Conservation (phyloP, 1,284 basidiomycete genomes). For the Ceratobasidium sp. region DNA sequence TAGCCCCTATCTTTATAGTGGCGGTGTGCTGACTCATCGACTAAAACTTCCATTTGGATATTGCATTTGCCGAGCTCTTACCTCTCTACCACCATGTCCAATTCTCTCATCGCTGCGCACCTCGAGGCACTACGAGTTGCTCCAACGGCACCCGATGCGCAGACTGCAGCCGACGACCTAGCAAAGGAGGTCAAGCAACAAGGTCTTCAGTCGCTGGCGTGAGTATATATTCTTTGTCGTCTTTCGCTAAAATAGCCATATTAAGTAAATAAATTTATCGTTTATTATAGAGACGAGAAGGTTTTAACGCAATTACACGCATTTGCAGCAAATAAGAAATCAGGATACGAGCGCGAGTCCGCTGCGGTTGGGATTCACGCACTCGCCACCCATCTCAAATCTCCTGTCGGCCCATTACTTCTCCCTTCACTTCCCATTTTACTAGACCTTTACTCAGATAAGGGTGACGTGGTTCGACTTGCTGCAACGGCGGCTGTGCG, state of each 20-base stretch:
- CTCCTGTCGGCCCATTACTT: constrained; percentile 85
- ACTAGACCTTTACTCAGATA: constrained; percentile 93
- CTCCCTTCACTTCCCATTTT: constrained; percentile 83
- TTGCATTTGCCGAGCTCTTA: not conserved
- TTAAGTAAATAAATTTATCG: constrained; percentile 15
- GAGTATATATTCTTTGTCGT: constrained; percentile 55
- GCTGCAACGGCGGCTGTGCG: constrained; percentile 90
- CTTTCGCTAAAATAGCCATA: constrained; percentile 30
- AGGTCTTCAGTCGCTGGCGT: constrained; percentile 76
- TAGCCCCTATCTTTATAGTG: constrained; percentile 29
- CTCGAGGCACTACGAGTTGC: constrained; percentile 76
- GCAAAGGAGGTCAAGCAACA: constrained; percentile 76
- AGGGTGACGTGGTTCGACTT: constrained; percentile 90
- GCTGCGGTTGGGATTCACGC: constrained; percentile 89
- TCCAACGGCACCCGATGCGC: constrained; percentile 85
- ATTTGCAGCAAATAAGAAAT: constrained; percentile 91
- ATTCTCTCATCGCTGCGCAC: constrained; percentile 27
- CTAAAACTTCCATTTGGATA: constrained; percentile 43
- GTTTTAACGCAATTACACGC: constrained; percentile 75
- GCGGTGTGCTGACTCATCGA: constrained; percentile 18
- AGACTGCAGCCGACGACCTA: constrained; percentile 82
- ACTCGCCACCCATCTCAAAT: constrained; percentile 77
- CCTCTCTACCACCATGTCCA: constrained; percentile 40
- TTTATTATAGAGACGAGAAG: constrained; percentile 67
- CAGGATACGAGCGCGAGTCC: constrained; percentile 92